phyloP scores from a whole-genome alignment of 371 early-diverging fungal species.

The Apophysomyces variabilis region DNA sequence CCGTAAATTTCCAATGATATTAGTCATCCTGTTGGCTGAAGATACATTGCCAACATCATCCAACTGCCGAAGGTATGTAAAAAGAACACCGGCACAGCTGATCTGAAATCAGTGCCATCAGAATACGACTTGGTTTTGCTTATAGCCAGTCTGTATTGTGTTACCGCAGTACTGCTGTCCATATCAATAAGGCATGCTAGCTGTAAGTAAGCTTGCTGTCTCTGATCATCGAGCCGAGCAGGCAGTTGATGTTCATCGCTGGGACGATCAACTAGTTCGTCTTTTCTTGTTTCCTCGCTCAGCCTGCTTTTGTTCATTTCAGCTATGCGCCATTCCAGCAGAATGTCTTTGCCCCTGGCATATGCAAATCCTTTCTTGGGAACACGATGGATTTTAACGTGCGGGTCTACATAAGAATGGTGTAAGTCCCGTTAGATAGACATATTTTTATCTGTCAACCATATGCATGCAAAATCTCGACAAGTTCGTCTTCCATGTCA shows the following conservation, averaged over 20 bases:
- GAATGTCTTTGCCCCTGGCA: slow-evolving; percentile 46
- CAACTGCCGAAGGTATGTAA: slow-evolving; percentile 49
- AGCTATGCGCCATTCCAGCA: slow-evolving; percentile 28
- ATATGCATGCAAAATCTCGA: background rate
- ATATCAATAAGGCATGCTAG: slow-evolving; percentile 60
- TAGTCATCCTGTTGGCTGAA: slow-evolving; percentile 16
- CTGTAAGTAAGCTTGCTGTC: slow-evolving; percentile 49
- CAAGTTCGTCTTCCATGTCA: slow-evolving; percentile 33
- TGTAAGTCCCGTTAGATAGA: too few relatives aligned
- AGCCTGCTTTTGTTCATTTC: background rate
- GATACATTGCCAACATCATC: slow-evolving; percentile 26
- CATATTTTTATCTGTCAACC: background rate
- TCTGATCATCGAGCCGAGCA: slow-evolving; percentile 35
- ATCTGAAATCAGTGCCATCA: slow-evolving; percentile 40
- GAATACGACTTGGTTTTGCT: background rate
- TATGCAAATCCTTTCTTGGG: slow-evolving; percentile 60
- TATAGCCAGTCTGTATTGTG: background rate
- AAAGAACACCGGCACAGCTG: slow-evolving; percentile 67
- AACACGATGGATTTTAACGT: slow-evolving; percentile 41
- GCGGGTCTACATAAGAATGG: slow-evolving; percentile 15
- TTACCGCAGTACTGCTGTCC: slow-evolving; percentile 44
- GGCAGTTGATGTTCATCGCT: background rate
- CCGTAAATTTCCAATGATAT: slow-evolving; percentile 32
- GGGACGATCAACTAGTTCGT: background rate
- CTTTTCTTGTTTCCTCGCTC: background rate